These are phyloP conservation scores for Zasmidium angulare DNA, from an alignment of 2,329 filamentous ascomycete genomes.

Conservation along the genomic window DNA sequence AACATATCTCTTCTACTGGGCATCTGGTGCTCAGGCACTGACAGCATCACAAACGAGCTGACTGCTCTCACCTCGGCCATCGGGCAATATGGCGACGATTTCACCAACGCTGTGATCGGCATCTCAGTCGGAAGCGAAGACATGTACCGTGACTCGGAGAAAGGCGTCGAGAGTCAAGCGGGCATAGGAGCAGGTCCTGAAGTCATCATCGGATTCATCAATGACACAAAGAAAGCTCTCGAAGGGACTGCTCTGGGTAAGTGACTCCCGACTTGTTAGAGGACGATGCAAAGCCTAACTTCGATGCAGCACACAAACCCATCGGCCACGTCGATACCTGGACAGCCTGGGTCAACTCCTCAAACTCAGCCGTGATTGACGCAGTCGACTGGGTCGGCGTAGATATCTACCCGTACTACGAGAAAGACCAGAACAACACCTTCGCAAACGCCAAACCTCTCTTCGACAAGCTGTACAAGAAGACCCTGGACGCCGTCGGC, in stretches of 20 bases:
- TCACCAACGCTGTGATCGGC: constrained; percentile 63
- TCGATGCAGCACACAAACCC: constrained; percentile 45
- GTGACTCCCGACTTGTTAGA: neutral
- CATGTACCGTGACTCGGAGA: constrained; percentile 66
- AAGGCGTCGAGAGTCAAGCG: constrained; percentile 59
- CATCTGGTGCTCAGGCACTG: constrained; percentile 63
- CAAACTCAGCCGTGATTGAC: constrained; percentile 69
- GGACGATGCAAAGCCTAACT: neutral
- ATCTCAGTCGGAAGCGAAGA: constrained; percentile 89
- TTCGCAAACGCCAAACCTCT: constrained; percentile 64
- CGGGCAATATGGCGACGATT: constrained; percentile 63
- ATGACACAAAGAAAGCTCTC: constrained; percentile 64
- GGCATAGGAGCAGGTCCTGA: constrained; percentile 63
- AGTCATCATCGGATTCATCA: constrained; percentile 67
- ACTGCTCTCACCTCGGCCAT: constrained; percentile 70
- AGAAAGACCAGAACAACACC: constrained; percentile 63
- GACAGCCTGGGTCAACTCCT: constrained; percentile 68
- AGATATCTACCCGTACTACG: constrained; percentile 71
- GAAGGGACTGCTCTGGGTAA: constrained; percentile 52
- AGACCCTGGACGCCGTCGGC: constrained; percentile 59
- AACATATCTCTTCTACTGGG: constrained; percentile 77
- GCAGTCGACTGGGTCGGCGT: constrained; percentile 77
- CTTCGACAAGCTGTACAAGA: constrained; percentile 66
- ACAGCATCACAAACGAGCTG: constrained; percentile 69
- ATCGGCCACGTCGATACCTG: constrained; percentile 90